Evolutionary conservation across 805 yeast species (phyloP).

Genomic region (Lipomyces yamadae): DNA sequence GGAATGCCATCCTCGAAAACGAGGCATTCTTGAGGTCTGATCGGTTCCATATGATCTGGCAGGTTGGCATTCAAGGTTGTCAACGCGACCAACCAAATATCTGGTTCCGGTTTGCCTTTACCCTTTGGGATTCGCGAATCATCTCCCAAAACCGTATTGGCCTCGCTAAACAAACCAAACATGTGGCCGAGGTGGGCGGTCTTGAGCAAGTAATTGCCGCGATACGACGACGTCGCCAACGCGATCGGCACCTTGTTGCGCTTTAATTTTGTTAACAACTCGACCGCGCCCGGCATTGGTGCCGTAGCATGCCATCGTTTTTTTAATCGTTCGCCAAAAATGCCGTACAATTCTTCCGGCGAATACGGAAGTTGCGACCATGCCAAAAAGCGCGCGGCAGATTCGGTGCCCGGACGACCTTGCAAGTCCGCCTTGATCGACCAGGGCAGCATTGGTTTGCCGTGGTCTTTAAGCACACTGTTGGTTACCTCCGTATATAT

Average conservation of each 20-base stretch:
- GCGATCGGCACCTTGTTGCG: constrained; percentile 73
- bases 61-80: constrained; percentile 65
- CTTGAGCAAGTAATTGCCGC: constrained; percentile 65
- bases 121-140: constrained; percentile 82
- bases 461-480: constrained; percentile 66
- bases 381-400: constrained; percentile 56
- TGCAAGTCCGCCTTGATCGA: constrained; percentile 84
- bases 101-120: constrained; percentile 91
- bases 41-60: constrained; percentile 49
- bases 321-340: constrained; percentile 59
- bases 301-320: constrained; percentile 64
- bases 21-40: constrained; percentile 76
- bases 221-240: constrained; percentile 83
- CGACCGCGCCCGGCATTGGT: constrained; percentile 85
- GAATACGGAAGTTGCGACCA: constrained; percentile 70
- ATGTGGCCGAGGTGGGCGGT: constrained; percentile 70
- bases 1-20: constrained; percentile 96
- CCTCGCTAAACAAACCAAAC: constrained; percentile 61
- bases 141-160: constrained; percentile 85
- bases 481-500: constrained; percentile 81
- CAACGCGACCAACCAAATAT: constrained; percentile 86
- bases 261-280: constrained; percentile 61
- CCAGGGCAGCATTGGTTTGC: constrained; percentile 86
- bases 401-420: constrained; percentile 84
- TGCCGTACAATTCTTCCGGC: constrained; percentile 63